Conservation (phyloP, 192 early-diverging fungal species). For the Coemansia sp. region DNA sequence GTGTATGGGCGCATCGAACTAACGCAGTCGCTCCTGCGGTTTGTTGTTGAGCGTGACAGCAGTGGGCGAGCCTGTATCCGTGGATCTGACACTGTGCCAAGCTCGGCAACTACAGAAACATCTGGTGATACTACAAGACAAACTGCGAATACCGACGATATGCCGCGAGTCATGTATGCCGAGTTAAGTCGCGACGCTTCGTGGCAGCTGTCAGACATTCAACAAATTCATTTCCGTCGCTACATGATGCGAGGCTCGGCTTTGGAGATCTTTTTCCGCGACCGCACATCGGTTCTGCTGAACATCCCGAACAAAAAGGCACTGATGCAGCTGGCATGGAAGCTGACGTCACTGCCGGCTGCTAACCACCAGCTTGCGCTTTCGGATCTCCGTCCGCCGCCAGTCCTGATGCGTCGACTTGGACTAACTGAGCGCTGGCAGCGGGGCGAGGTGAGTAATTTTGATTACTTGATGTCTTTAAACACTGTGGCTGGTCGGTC, state of each 20-base stretch:
- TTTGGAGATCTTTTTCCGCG: conserved; percentile 42
- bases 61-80: conserved; percentile 5
- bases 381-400: conserved; percentile 36
- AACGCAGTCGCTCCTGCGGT: conserved; percentile 27
- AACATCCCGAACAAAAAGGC: conserved; percentile 35
- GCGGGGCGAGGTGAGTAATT: conserved; percentile 84
- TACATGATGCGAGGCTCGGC: conserved; percentile 45
- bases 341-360: conserved; percentile 34
- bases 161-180: conserved; percentile 24
- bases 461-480: conserved; percentile 93
- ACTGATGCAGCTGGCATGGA: conserved; percentile 43
- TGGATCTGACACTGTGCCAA: conserved; percentile 6
- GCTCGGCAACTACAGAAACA: not conserved
- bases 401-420: conserved; percentile 21
- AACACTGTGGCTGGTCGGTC: conserved; percentile 86
- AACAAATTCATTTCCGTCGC: conserved; percentile 43
- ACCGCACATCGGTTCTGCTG: conserved; percentile 39
- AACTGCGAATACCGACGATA: not conserved
- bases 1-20: conserved; percentile 36
- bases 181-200: conserved; percentile 32
- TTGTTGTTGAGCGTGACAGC: conserved; percentile 25
- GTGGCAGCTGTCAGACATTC: conserved; percentile 36
- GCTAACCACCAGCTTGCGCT: conserved; percentile 28
- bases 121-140: not conserved
- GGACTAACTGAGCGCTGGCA: conserved; percentile 77